A percentile compares a stretch with the other conserved stretches of the same genome.
phyloP scores from a whole-genome alignment of 129 eudicot species.

The Calendula officinalis region DNA sequence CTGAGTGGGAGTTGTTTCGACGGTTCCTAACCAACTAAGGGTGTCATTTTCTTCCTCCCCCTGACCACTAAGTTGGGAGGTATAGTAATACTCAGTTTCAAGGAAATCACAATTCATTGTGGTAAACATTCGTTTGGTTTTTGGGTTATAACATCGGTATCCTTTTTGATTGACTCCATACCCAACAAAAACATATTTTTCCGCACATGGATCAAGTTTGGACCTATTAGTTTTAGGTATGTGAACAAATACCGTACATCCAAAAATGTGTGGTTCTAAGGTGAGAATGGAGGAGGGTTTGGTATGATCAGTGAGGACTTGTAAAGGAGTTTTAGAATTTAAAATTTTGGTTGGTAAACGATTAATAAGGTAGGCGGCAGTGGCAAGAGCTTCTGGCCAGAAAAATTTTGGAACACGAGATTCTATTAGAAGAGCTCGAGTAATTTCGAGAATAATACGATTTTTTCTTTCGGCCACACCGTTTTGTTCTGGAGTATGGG shows the following conservation, averaged over 20 bases:
- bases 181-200: neutral
- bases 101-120: constrained; percentile 2
- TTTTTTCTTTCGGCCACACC: constrained; percentile 11
- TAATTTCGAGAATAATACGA: neutral
- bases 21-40: neutral
- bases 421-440: constrained; percentile 1
- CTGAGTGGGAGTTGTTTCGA: no score
- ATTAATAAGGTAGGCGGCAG: neutral
- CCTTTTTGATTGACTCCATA: constrained; percentile 3
- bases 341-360: neutral
- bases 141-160: neutral
- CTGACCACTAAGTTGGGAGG: constrained; percentile 1
- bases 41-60: neutral
- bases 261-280: neutral
- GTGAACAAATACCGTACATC: constrained; percentile 11
- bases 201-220: neutral
- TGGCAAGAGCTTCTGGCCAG: constrained; percentile 2
- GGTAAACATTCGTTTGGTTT: neutral
- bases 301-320: neutral
- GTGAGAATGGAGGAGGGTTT: neutral
- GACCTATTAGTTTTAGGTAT: neutral
- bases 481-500: constrained; percentile 19
- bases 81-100: neutral
- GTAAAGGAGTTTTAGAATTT: neutral
- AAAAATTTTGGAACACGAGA: neutral